Evolutionary conservation across 768 basidiomycete genomes (phyloP).

Genomic region (Panaeolus cyanescens): DNA sequence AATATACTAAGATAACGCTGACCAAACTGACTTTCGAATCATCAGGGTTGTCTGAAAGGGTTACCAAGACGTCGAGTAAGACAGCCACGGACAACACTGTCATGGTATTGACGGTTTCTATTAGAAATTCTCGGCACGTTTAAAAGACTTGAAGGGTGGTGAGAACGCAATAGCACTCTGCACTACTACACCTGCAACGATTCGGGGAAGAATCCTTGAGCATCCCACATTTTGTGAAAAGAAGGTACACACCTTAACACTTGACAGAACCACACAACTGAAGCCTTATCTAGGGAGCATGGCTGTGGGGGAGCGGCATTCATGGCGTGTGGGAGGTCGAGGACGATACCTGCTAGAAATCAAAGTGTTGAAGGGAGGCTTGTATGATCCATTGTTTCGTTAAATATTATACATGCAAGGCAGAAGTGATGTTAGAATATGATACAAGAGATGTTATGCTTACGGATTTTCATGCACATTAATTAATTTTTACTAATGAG

Average conservation of each 20-base stretch:
- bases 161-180: conserved; percentile 31
- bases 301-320: conserved; percentile 20
- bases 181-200: conserved; percentile 26
- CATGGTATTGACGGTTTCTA: background rate
- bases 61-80: conserved; percentile 26
- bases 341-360: conserved; percentile 23
- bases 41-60: conserved; percentile 28
- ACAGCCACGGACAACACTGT: background rate
- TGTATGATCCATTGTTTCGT: background rate
- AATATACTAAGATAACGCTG: background rate
- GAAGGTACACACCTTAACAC: conserved; percentile 18
- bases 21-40: background rate
- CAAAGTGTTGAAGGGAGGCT: background rate
- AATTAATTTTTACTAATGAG: conserved; percentile 7
- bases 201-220: conserved; percentile 20
- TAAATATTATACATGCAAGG: background rate
- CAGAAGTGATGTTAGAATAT: conserved; percentile 2
- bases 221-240: conserved; percentile 29
- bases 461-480: background rate
- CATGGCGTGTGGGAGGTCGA: conserved; percentile 35
- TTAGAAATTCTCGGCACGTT: conserved; percentile 30
- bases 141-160: conserved; percentile 24
- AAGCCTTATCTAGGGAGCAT: conserved; percentile 25
- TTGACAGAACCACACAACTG: background rate
- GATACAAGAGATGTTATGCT: background rate